phyloP scores from a whole-genome alignment of 1,284 basidiomycete genomes.

The Malassezia japonica region DNA sequence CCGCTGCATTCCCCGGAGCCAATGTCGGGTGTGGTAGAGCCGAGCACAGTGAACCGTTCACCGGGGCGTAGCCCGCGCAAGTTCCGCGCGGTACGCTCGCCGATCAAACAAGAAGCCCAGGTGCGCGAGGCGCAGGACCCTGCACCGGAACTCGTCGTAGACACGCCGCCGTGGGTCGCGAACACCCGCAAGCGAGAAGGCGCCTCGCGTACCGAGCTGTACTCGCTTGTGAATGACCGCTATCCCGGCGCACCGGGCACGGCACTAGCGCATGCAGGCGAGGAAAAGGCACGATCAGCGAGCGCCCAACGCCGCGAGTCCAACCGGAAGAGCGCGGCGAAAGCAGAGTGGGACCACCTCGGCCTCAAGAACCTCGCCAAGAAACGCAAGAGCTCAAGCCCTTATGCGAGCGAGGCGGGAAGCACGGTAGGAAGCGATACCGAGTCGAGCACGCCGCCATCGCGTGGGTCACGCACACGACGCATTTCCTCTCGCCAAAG shows the following conservation, averaged over 20 bases:
- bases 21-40: not conserved
- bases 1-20: not conserved
- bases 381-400: constrained; percentile 40
- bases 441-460: not conserved
- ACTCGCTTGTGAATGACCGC: constrained; percentile 39
- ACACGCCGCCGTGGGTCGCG: constrained; percentile 6
- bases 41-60: not conserved
- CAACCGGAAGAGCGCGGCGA: constrained; percentile 25
- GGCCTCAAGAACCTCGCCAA: constrained; percentile 35
- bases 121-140: not conserved
- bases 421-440: constrained; percentile 2
- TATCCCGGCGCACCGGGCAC: constrained; percentile 40
- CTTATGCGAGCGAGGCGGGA: constrained; percentile 21
- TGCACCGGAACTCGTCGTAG: constrained; percentile 1
- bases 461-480: constrained; percentile 1
- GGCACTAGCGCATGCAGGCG: constrained; percentile 29
- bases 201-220: constrained; percentile 15
- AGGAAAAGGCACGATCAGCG: constrained; percentile 26
- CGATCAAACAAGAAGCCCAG: not conserved
- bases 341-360: constrained; percentile 36
- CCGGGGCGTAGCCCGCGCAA: constrained; percentile 2
- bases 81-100: constrained; percentile 8
- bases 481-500: constrained; percentile 5
- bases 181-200: constrained; percentile 2
- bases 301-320: constrained; percentile 26